These are phyloP conservation scores for Hericium erinaceus DNA, from an alignment of 768 basidiomycete species.

Conservation along the genomic window DNA sequence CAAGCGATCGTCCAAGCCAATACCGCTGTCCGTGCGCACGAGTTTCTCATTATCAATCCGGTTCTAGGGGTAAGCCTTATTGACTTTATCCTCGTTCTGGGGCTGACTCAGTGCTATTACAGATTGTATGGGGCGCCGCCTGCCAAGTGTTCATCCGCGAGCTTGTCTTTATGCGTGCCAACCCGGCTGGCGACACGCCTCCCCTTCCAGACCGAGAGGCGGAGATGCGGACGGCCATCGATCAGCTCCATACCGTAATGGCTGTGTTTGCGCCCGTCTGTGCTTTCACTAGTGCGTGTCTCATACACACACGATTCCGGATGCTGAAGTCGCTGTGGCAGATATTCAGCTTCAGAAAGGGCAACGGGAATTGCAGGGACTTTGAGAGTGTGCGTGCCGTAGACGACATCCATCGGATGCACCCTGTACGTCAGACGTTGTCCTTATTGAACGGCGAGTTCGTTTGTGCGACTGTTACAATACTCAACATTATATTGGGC, in stretches of 20 bases:
- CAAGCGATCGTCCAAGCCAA: conserved; percentile 8
- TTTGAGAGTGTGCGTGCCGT: too few relatives aligned
- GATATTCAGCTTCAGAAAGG: conserved; percentile 7
- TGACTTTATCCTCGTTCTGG: neutral
- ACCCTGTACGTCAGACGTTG: too few relatives aligned
- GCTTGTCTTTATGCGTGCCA: conserved; percentile 6
- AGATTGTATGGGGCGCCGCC: conserved; percentile 11
- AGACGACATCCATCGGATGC: too few relatives aligned
- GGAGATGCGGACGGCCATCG: conserved; percentile 7
- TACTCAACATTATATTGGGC: too few relatives aligned
- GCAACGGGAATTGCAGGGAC: conserved; percentile 4
- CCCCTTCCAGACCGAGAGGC: conserved; percentile 3
- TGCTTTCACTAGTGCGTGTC: conserved; percentile 9
- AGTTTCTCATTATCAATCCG: neutral
- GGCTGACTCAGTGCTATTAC: neutral
- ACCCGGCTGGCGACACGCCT: conserved; percentile 1
- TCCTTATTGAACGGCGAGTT: too few relatives aligned
- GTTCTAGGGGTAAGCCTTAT: conserved; percentile 3
- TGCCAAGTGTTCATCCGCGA: conserved; percentile 12
- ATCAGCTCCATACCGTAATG: conserved; percentile 9
- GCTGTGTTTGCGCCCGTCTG: conserved; percentile 3
- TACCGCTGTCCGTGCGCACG: neutral
- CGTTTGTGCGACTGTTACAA: too few relatives aligned
- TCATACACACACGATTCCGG: neutral
- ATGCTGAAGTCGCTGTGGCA: neutral